These are phyloP conservation scores for Cystobasidium sp. DNA, from an alignment of 1,284 basidiomycete species.

Conservation along the genomic window DNA sequence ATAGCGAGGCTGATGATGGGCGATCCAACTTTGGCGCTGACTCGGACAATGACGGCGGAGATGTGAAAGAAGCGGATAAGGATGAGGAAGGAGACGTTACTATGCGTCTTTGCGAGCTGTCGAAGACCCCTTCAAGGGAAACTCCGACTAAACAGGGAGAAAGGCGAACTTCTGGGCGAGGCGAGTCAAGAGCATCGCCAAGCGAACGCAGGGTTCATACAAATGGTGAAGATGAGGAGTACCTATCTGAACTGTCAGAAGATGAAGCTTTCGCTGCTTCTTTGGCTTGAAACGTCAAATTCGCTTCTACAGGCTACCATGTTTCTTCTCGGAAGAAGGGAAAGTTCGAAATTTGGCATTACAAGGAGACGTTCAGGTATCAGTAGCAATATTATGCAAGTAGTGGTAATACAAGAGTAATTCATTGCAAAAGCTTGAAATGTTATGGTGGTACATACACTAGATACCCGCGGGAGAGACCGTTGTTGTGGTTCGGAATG, in stretches of 20 bases:
- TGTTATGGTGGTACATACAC: too few relatives aligned
- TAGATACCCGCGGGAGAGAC: too few relatives aligned
- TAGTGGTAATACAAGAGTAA: too few relatives aligned
- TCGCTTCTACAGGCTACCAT: background rate
- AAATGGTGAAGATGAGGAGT: slow-evolving; percentile 22
- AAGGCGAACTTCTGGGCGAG: background rate
- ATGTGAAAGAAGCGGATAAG: background rate
- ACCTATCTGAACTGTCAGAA: slow-evolving; percentile 30
- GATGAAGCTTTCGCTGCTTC: slow-evolving; percentile 39
- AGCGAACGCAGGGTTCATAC: background rate
- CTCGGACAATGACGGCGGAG: background rate
- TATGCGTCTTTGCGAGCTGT: slow-evolving; percentile 9
- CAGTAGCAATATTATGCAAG: too few relatives aligned
- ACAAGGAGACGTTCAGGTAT: too few relatives aligned
- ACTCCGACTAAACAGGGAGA: background rate
- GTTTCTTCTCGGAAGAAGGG: background rate
- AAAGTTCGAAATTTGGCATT: too few relatives aligned
- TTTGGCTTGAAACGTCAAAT: slow-evolving; percentile 11
- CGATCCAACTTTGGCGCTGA: slow-evolving; percentile 10
- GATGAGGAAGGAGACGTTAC: slow-evolving; percentile 30
- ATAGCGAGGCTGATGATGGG: slow-evolving; percentile 12
- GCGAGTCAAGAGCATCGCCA: background rate
- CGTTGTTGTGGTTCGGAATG: too few relatives aligned
- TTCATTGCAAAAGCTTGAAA: too few relatives aligned
- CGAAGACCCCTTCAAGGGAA: background rate